Evolutionary conservation across 2,329 filamentous ascomycete species (phyloP).

Genomic region (Ascosphaera pollenicola): DNA sequence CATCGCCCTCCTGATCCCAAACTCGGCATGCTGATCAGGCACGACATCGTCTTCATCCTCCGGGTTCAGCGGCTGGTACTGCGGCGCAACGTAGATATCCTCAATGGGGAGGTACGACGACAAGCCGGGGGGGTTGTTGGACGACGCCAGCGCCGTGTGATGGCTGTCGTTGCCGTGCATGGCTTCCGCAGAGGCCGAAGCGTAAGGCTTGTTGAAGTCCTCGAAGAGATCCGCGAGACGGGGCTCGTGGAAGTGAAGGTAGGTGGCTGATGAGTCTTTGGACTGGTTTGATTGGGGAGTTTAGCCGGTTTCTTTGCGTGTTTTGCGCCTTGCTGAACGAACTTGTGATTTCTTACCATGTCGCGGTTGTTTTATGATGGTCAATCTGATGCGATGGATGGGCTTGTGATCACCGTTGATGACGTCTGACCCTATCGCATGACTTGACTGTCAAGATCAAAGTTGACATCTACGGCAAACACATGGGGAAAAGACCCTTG

Average conservation of each 20-base stretch:
- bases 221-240: constrained; percentile 28
- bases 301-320: constrained; percentile 2
- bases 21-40: constrained; percentile 44
- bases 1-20: constrained; percentile 41
- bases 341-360: too few relatives aligned
- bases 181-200: constrained; percentile 9
- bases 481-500: too few relatives aligned
- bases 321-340: too few relatives aligned
- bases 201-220: constrained; percentile 26
- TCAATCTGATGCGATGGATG: too few relatives aligned
- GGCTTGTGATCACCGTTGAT: too few relatives aligned
- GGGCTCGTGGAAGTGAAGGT: constrained; percentile 27
- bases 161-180: constrained; percentile 3
- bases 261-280: constrained; percentile 27
- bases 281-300: constrained; percentile 14
- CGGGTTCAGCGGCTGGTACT: constrained; percentile 40
- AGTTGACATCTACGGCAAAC: too few relatives aligned
- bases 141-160: constrained; percentile 5
- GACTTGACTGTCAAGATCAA: too few relatives aligned
- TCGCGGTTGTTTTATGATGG: too few relatives aligned
- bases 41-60: constrained; percentile 47
- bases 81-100: constrained; percentile 36
- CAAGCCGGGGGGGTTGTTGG: constrained; percentile 11
- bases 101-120: constrained; percentile 29
- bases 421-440: too few relatives aligned